These are phyloP conservation scores for Sugiyamaella neomexicana DNA, from an alignment of 1,139 yeast genomes.

Conservation along the genomic window DNA sequence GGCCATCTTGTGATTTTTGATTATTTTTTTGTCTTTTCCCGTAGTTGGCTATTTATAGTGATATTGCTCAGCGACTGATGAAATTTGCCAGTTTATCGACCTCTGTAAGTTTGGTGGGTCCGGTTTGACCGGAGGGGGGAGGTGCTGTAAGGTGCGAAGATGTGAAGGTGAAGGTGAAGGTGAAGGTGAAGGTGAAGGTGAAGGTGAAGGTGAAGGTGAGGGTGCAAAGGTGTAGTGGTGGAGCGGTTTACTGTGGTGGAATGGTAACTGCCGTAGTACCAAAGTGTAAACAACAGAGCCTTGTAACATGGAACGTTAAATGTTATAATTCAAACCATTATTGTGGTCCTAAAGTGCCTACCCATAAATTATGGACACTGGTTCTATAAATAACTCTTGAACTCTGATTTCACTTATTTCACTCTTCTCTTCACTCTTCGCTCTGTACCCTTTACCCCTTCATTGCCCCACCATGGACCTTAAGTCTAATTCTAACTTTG, in stretches of 20 bases:
- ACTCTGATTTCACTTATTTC: background rate
- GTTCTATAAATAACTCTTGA: too few relatives aligned
- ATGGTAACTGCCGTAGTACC: too few relatives aligned
- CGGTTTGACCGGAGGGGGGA: slow-evolving; percentile 9
- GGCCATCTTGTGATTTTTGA: background rate
- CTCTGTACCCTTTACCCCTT: background rate
- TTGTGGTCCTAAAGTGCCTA: too few relatives aligned
- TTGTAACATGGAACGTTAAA: too few relatives aligned
- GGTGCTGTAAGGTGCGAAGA: background rate
- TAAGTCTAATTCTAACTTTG: background rate
- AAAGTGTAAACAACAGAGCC: too few relatives aligned
- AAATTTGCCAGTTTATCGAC: background rate
- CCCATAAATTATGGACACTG: too few relatives aligned
- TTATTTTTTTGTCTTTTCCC: background rate
- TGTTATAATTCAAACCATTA: too few relatives aligned
- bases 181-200: too few relatives aligned
- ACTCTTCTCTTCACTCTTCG: background rate
- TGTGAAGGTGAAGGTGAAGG: too few relatives aligned
- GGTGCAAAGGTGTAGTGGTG: too few relatives aligned
- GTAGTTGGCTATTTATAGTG: background rate
- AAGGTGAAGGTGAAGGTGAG: too few relatives aligned
- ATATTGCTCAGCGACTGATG: background rate
- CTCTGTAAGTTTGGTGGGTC: slow-evolving; percentile 9
- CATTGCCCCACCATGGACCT: background rate
- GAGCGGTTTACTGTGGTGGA: too few relatives aligned